Percentiles rank a stretch among this genome's conserved stretches.
Conservation (phyloP, 106 monocot species). For the Acanthochlamys bracteata region DNA sequence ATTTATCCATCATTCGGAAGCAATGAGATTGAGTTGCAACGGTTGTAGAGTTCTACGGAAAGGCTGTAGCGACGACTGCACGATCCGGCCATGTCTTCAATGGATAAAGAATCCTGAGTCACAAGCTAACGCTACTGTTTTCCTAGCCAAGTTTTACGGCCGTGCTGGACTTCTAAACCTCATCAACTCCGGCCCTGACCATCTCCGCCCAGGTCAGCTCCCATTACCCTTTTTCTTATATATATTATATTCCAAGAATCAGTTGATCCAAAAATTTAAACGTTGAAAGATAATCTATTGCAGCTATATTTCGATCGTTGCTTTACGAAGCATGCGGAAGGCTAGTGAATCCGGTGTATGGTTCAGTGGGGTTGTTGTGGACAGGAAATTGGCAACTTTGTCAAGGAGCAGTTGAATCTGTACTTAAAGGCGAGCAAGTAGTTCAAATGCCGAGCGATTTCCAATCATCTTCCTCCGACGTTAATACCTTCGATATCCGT, state of each 20-base stretch:
- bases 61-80: not conserved
- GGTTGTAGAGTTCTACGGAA: constrained; percentile 10
- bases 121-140: constrained; percentile 4
- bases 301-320: constrained; percentile 11
- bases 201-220: constrained; percentile 2
- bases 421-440: constrained; percentile 3
- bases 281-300: no score
- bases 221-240: not conserved
- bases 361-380: constrained; percentile 6
- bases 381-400: constrained; percentile 4
- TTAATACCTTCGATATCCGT: not conserved
- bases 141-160: constrained; percentile 12
- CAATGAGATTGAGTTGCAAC: constrained; percentile 9
- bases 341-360: constrained; percentile 7
- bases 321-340: constrained; percentile 11
- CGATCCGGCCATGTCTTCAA: constrained; percentile 3
- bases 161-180: constrained; percentile 9
- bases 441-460: not conserved
- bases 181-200: not conserved
- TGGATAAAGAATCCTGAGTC: constrained; percentile 6
- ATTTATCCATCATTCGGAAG: no score
- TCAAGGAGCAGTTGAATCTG: constrained; percentile 3
- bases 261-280: not conserved
- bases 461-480: not conserved
- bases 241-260: not conserved